Conservation (phyloP, 768 basidiomycete species). For the Boletellus ananiceps region DNA sequence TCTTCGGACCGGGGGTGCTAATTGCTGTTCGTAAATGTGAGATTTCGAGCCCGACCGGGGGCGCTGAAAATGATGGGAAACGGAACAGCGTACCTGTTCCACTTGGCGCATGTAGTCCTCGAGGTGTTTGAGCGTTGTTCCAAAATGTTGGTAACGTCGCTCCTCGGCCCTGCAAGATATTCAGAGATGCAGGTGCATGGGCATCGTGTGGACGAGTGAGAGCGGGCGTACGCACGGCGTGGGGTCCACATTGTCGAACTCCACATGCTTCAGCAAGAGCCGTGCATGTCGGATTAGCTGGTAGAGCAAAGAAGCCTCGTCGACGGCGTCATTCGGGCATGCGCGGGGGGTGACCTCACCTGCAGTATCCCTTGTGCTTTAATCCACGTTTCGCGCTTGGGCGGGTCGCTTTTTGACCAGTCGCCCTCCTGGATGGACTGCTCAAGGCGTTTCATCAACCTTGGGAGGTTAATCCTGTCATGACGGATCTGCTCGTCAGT, state of each 20-base stretch:
- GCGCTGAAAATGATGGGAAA: background rate
- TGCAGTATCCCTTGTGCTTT: constrained; percentile 53
- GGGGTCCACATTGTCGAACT: constrained; percentile 43
- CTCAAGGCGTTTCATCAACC: constrained; percentile 59
- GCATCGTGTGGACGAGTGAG: background rate
- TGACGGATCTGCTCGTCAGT: constrained; percentile 37
- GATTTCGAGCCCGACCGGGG: background rate
- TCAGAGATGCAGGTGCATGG: background rate
- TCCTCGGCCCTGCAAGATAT: constrained; percentile 35
- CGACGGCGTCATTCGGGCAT: background rate
- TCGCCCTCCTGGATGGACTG: constrained; percentile 40
- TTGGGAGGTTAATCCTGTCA: constrained; percentile 64
- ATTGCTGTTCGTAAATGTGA: constrained; percentile 31
- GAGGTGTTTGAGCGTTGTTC: constrained; percentile 49
- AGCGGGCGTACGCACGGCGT: constrained; percentile 36
- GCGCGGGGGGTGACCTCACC: constrained; percentile 33
- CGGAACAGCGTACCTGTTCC: constrained; percentile 40
- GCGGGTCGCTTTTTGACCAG: constrained; percentile 28
- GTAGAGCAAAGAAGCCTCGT: constrained; percentile 1
- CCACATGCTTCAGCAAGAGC: constrained; percentile 53
- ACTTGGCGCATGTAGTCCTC: constrained; percentile 50
- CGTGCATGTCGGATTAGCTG: constrained; percentile 53
- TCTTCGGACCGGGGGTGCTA: constrained; percentile 36
- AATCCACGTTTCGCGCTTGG: constrained; percentile 42
- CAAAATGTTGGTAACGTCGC: constrained; percentile 44